phyloP scores from a whole-genome alignment of 1,284 basidiomycete species.

The Rhodotorula mucilaginosa region DNA sequence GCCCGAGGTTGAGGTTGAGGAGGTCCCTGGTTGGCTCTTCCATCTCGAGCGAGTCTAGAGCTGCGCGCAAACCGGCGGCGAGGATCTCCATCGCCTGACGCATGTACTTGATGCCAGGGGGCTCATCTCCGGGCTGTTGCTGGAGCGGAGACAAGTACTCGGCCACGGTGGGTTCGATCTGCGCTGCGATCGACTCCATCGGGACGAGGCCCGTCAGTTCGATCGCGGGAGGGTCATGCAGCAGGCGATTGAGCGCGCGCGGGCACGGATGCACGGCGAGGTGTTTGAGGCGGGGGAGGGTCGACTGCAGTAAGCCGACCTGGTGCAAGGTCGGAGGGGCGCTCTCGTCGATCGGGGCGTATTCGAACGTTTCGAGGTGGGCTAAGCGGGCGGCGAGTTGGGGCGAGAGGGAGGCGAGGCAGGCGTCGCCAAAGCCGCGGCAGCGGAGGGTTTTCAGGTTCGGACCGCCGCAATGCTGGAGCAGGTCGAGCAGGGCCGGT shows the following conservation, averaged over 20 bases:
- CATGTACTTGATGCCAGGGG: too few species aligned
- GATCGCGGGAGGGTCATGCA: too few species aligned
- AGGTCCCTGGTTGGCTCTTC: too few species aligned
- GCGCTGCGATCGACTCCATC: not conserved
- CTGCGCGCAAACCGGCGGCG: too few species aligned
- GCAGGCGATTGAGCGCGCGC: not conserved
- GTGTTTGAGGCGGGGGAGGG: not conserved
- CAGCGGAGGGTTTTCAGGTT: conserved; percentile 1
- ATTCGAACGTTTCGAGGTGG: conserved; percentile 11
- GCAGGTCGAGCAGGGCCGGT: not conserved
- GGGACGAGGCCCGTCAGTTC: too few species aligned
- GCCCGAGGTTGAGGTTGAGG: too few species aligned
- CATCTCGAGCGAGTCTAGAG: too few species aligned
- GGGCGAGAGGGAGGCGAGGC: not conserved
- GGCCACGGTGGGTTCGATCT: not conserved
- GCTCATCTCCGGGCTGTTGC: not conserved
- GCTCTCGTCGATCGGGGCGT: conserved; percentile 9
- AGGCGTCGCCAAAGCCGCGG: conserved; percentile 15
- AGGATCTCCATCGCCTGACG: too few species aligned
- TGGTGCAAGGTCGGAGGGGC: not conserved
- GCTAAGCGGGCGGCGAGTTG: not conserved
- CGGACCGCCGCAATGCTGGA: not conserved
- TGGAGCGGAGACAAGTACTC: not conserved
- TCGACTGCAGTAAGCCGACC: not conserved
- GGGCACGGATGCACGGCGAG: conserved; percentile 7